phyloP scores from a whole-genome alignment of 225 moss, liverwort and hornwort genomes.

The Rhytidiadelphus loreus region DNA sequence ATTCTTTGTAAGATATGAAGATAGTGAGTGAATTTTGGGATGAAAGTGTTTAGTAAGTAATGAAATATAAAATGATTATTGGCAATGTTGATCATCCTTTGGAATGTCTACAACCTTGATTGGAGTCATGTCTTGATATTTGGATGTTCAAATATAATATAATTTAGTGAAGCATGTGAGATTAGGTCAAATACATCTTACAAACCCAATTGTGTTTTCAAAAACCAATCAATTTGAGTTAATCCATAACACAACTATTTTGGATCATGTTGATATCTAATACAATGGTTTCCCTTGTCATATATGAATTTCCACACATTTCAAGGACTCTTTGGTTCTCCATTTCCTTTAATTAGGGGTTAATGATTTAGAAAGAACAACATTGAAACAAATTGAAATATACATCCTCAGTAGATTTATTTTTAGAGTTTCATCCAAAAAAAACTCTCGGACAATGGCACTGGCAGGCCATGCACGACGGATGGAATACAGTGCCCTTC shows the following conservation, averaged over 20 bases:
- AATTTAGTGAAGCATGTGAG: fast-evolving
- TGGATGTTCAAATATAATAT: neutral
- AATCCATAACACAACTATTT: fast-evolving
- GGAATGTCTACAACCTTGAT: fast-evolving
- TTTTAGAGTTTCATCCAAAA: neutral
- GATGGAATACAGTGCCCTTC: neutral
- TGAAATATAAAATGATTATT: neutral
- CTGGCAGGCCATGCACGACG: neutral
- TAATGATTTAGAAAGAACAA: neutral
- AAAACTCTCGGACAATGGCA: neutral
- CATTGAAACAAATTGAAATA: neutral
- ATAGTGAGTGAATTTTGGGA: neutral
- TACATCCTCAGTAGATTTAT: neutral
- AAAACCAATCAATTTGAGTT: fast-evolving
- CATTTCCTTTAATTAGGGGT: neutral
- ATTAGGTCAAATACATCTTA: neutral
- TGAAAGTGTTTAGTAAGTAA: neutral
- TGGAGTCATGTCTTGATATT: neutral
- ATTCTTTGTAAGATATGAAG: no score
- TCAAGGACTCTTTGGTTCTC: fast-evolving
- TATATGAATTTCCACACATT: fast-evolving
- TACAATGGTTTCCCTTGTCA: fast-evolving
- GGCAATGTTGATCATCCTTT: fast-evolving
- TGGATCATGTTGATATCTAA: neutral
- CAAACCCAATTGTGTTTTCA: fast-evolving